Base-by-base conservation (phyloP, 1,139 yeast genomes). In the Taphrina wiesneri region DNA sequence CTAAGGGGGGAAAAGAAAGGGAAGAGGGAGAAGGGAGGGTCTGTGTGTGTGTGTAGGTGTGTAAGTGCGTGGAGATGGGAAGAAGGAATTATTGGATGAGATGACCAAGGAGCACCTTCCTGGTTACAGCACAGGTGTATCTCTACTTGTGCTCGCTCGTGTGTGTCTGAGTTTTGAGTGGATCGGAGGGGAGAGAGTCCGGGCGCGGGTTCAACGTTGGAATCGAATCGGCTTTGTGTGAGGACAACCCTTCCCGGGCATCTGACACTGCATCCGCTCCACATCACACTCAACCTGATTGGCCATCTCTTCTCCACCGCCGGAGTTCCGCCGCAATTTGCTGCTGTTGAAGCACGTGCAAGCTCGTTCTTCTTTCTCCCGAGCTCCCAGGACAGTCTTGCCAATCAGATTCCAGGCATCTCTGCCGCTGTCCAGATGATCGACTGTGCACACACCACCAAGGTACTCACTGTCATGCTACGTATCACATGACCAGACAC, bases 101-200 rank as follows among this genome's bases (percentile, higher is more conserved):
- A 7, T 9, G 47, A 6, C 26, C 9, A n/a, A 5, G 15, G 49
- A 45, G 49, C 49, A 45, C 49, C 49, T 45, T 45, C 49, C 49
- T 45, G 49, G 49, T 45, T 45, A 45, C 43, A 39, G 43, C 43
- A 39, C 43, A 39, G 43, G n/a, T 32, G 36, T 32, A 11, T 15
- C 6, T 32, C 15, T 15, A 32, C 36, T 32, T 7, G 46, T 41
- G 19, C 46, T 3, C 46, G 17, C 23, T n/a, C 23, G 17, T 13
- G 46, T n/a, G 13, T 41, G 17, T 41, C 23, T 41, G 17, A n/a
- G 9, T 32, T 4, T 4, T 32, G 9, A 2, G 9, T 2, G 15
- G 5, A 2, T 11, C 36, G 5, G 36, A 2, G 36, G n/a, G n/a
- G n/a, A n/a, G 34, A 11, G 34, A 30, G 34, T 6, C 6, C 34